Percentiles rank a stretch among this genome's conserved stretches.
These are phyloP conservation scores for Ceratobasidium sp. DNA, from an alignment of 1,284 basidiomycete genomes.

Conservation along the genomic window DNA sequence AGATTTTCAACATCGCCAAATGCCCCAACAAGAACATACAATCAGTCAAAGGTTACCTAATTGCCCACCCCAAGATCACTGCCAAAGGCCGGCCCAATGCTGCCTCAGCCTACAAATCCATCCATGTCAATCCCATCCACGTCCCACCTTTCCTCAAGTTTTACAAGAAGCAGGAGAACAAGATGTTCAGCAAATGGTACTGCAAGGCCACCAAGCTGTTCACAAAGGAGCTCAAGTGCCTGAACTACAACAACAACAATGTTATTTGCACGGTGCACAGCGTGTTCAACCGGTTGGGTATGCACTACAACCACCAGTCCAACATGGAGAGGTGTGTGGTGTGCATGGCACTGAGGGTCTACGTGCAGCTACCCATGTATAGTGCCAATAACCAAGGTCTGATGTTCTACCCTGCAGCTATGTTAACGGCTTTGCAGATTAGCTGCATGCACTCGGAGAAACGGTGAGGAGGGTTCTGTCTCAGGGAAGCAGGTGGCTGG, in stretches of 20 bases:
- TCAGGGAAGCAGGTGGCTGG: no score
- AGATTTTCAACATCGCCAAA: no score
- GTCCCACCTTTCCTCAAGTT: not conserved
- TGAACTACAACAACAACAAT: not conserved
- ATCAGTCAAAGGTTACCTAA: no score
- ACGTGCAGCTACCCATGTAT: not conserved
- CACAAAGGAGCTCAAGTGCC: not conserved
- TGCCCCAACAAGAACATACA: no score
- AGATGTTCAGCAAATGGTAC: not conserved
- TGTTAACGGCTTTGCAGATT: not conserved
- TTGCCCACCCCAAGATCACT: not conserved
- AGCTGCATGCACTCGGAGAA: no score
- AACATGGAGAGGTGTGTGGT: not conserved
- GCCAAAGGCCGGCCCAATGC: not conserved
- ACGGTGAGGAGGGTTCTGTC: no score
- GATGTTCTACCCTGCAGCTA: not conserved
- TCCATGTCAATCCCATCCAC: not conserved
- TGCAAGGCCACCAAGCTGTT: not conserved
- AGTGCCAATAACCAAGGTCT: no score
- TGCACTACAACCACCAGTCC: not conserved
- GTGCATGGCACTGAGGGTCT: not conserved
- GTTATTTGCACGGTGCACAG: not conserved
- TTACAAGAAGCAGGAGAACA: not conserved
- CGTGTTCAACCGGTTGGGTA: not conserved
- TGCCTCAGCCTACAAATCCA: not conserved